phyloP scores from a whole-genome alignment of 2,329 filamentous ascomycete genomes.

The Zasmidium cellare region DNA sequence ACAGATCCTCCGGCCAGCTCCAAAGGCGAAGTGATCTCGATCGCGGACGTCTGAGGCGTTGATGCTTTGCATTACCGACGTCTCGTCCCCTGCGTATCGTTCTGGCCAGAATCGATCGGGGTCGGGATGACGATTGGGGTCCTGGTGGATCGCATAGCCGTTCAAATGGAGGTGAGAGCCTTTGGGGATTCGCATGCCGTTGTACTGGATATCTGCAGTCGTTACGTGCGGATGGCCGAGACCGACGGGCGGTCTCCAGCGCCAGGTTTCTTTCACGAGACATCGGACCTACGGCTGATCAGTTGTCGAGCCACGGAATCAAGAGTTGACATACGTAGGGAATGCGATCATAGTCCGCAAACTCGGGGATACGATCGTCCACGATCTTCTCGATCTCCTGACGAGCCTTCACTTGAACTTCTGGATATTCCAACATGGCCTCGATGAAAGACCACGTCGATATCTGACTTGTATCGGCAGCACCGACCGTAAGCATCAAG shows the following conservation, averaged over 20 bases:
- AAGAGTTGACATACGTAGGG: slow-evolving; percentile 17
- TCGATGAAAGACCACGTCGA: slow-evolving; percentile 20
- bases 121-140: slow-evolving; percentile 5
- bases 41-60: slow-evolving; percentile 6
- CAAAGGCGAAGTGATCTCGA: slow-evolving; percentile 39
- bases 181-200: slow-evolving; percentile 10
- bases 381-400: slow-evolving; percentile 41
- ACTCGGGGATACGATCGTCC: slow-evolving; percentile 17
- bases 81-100: slow-evolving; percentile 6
- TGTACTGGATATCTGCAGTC: slow-evolving; percentile 12
- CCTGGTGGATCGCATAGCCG: slow-evolving; percentile 10
- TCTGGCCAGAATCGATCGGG: slow-evolving; percentile 10
- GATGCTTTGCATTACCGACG: slow-evolving; percentile 9
- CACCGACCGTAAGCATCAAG: slow-evolving; percentile 10
- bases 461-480: slow-evolving; percentile 10
- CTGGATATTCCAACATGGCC: slow-evolving; percentile 44
- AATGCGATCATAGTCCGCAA: slow-evolving; percentile 18
- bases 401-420: slow-evolving; percentile 55
- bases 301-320: not conserved
- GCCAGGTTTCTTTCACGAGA: slow-evolving; percentile 25
- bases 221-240: slow-evolving; percentile 34
- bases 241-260: slow-evolving; percentile 20
- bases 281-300: slow-evolving; percentile 3
- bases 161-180: slow-evolving; percentile 8
- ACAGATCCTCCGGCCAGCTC: slow-evolving; percentile 37